These are phyloP conservation scores for Kodamaea nitidulidarum DNA, from an alignment of 805 yeast species.

Conservation along the genomic window DNA sequence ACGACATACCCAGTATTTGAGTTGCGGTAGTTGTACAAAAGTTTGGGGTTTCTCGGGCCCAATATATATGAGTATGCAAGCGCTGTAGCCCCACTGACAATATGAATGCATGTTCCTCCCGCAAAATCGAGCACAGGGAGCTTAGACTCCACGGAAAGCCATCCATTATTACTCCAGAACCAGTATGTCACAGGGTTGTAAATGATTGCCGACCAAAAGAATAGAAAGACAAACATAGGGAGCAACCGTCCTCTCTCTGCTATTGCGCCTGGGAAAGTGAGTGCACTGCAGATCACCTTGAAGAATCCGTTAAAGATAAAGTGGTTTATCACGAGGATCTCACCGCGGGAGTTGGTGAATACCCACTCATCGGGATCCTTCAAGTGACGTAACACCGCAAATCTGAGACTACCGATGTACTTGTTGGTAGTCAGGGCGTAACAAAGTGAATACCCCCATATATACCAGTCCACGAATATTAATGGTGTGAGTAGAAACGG, in stretches of 20 bases:
- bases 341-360: conserved; percentile 37
- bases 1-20: conserved; percentile 32
- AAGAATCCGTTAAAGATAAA: conserved; percentile 38
- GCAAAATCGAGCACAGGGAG: conserved; percentile 43
- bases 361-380: conserved; percentile 14
- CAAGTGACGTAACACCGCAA: conserved; percentile 20
- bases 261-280: conserved; percentile 42
- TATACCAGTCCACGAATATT: conserved; percentile 39
- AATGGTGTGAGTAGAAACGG: conserved; percentile 31
- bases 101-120: conserved; percentile 43
- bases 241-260: conserved; percentile 41
- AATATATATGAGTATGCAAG: conserved; percentile 40
- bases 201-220: conserved; percentile 37
- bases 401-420: conserved; percentile 22
- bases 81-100: conserved; percentile 44
- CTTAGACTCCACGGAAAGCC: conserved; percentile 33
- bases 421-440: conserved; percentile 31
- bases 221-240: conserved; percentile 39
- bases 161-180: conserved; percentile 43
- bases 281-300: conserved; percentile 35
- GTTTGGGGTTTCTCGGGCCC: conserved; percentile 40
- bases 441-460: conserved; percentile 43
- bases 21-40: conserved; percentile 33
- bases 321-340: conserved; percentile 32
- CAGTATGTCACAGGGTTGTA: conserved; percentile 44